Evolutionary conservation across 2,329 filamentous ascomycete species (phyloP).

Genomic region (Cladosporium austrohemisphaericum): DNA sequence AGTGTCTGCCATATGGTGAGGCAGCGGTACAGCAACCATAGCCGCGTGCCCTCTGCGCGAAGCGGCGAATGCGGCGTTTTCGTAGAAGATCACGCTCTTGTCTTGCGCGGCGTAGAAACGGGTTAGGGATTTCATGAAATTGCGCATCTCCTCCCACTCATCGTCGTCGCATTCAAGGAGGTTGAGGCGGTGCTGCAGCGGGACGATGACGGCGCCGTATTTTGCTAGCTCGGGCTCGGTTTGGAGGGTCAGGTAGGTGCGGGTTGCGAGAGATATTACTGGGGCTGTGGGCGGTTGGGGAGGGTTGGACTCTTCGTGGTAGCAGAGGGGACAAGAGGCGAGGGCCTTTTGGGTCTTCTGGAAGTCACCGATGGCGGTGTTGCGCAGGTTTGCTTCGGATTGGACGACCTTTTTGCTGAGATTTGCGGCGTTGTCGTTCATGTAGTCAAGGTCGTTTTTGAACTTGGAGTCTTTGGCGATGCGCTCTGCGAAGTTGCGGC

Average conservation of each 20-base stretch:
- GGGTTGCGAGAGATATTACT: constrained; percentile 77
- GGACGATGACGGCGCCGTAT: constrained; percentile 83
- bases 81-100: constrained; percentile 92
- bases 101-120: constrained; percentile 93
- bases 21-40: constrained; percentile 80
- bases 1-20: constrained; percentile 84
- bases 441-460: constrained; percentile 88
- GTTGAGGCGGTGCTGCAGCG: constrained; percentile 80
- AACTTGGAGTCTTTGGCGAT: constrained; percentile 93
- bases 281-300: constrained; percentile 68
- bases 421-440: constrained; percentile 93
- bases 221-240: constrained; percentile 83
- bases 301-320: constrained; percentile 70
- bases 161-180: constrained; percentile 98
- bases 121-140: constrained; percentile 96
- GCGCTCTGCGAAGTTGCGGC: constrained; percentile 77
- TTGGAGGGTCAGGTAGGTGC: constrained; percentile 81
- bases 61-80: constrained; percentile 82
- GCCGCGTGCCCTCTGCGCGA: constrained; percentile 73
- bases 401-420: constrained; percentile 84
- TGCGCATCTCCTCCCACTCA: constrained; percentile 98
- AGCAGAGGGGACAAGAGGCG: constrained; percentile 83
- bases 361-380: constrained; percentile 80
- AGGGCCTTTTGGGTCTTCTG: constrained; percentile 84
- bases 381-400: constrained; percentile 82